Evolutionary conservation across 2,329 filamentous ascomycete genomes (phyloP).

Genomic region (Talaromyces marneffei): DNA sequence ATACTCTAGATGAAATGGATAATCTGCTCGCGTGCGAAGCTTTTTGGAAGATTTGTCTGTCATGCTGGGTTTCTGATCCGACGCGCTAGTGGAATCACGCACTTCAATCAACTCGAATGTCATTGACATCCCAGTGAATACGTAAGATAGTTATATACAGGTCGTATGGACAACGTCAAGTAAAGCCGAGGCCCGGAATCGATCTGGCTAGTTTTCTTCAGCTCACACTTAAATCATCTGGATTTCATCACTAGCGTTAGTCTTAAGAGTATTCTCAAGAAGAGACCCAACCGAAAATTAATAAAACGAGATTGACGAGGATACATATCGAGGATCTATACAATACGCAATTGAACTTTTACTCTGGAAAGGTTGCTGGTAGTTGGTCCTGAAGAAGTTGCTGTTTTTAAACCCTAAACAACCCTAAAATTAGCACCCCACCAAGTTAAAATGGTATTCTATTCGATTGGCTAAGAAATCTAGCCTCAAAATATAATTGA

Average conservation of each 20-base stretch:
- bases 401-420: not conserved
- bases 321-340: too few species aligned
- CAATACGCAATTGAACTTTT: not conserved
- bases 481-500: conserved; percentile 1
- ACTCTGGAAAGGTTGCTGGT: not conserved
- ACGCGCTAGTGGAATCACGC: not conserved
- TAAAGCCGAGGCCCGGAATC: conserved; percentile 3
- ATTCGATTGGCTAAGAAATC: not conserved
- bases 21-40: conserved; percentile 61
- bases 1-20: conserved; percentile 73
- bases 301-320: not conserved
- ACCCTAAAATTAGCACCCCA: not conserved
- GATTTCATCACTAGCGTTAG: not conserved
- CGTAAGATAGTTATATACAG: too few species aligned
- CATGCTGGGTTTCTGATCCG: conserved; percentile 19
- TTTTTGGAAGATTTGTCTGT: conserved; percentile 48
- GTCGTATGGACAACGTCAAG: not conserved
- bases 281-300: not conserved
- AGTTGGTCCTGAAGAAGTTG: too few species aligned
- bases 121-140: too few species aligned
- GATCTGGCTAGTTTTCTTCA: not conserved
- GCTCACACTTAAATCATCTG: too few species aligned
- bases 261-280: not conserved
- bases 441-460: not conserved
- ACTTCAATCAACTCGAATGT: not conserved